These are phyloP conservation scores for Eucalyptus globulus DNA, from an alignment of 345 rosid species.

Conservation along the genomic window DNA sequence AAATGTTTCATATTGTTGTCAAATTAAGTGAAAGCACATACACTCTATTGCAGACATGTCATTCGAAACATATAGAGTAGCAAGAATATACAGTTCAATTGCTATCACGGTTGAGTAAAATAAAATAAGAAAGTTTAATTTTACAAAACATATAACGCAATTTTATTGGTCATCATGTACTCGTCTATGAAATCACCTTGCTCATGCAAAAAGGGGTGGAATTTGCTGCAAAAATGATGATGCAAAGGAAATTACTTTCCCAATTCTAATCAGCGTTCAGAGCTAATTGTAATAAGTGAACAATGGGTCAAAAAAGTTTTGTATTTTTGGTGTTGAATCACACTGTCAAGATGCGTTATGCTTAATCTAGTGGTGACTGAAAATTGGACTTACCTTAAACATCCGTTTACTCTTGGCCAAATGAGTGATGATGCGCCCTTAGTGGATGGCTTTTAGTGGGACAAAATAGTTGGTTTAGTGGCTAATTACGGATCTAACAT, in stretches of 20 bases:
- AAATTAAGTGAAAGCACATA: background rate
- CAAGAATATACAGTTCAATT: too few relatives aligned
- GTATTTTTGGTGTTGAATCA: background rate
- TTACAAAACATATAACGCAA: background rate
- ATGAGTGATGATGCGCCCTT: background rate
- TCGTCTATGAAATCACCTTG: background rate
- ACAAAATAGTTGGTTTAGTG: background rate
- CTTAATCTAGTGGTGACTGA: too few relatives aligned
- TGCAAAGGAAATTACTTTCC: background rate
- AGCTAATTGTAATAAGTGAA: background rate
- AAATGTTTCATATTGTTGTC: background rate
- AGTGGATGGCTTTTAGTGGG: background rate
- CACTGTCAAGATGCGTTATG: background rate
- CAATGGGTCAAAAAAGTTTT: too few relatives aligned
- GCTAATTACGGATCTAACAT: background rate
- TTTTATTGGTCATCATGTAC: background rate
- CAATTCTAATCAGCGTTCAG: too few relatives aligned
- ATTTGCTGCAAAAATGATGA: background rate
- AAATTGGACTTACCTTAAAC: background rate
- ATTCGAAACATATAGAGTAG: too few relatives aligned
- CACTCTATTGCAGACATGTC: too few relatives aligned
- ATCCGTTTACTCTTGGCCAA: background rate
- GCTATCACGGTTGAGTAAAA: too few relatives aligned
- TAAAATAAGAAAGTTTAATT: too few relatives aligned
- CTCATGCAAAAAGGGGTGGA: background rate